phyloP scores from a whole-genome alignment of 305 asterid species.

The Caryopteris hybrid region DNA sequence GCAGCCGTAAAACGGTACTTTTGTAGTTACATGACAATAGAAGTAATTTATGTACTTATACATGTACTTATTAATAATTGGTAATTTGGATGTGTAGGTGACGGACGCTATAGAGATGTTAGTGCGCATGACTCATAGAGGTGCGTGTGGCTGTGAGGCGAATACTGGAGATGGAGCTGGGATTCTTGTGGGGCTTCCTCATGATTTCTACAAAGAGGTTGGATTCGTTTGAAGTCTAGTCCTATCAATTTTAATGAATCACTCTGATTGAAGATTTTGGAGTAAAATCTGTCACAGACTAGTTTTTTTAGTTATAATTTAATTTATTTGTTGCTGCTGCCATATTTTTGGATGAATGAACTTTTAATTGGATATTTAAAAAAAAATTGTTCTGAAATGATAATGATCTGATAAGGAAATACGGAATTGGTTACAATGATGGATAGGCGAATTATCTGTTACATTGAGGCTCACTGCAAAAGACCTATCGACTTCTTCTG shows the following conservation, averaged over 20 bases:
- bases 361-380: background rate
- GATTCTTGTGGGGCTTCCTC: constrained; percentile 95
- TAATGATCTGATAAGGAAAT: background rate
- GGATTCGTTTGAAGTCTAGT: background rate
- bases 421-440: background rate
- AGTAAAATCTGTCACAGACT: background rate
- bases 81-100: constrained; percentile 47
- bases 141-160: constrained; percentile 98
- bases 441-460: background rate
- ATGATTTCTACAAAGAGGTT: constrained; percentile 85
- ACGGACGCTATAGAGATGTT: constrained; percentile 97
- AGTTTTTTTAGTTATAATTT: background rate
- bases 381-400: background rate
- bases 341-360: background rate
- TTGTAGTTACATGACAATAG: background rate
- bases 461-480: background rate
- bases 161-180: constrained; percentile 99
- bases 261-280: background rate
- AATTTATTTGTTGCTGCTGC: background rate
- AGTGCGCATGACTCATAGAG: constrained; percentile 94
- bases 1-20: constrained; percentile 92
- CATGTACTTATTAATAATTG: background rate
- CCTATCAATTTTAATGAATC: background rate
- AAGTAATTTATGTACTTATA: background rate
- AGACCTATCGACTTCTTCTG: background rate